A percentile compares a stretch with the other conserved stretches of the same genome.
Evolutionary conservation across 1,139 yeast species (phyloP).

Genomic region (Geotrichum histeridarum): DNA sequence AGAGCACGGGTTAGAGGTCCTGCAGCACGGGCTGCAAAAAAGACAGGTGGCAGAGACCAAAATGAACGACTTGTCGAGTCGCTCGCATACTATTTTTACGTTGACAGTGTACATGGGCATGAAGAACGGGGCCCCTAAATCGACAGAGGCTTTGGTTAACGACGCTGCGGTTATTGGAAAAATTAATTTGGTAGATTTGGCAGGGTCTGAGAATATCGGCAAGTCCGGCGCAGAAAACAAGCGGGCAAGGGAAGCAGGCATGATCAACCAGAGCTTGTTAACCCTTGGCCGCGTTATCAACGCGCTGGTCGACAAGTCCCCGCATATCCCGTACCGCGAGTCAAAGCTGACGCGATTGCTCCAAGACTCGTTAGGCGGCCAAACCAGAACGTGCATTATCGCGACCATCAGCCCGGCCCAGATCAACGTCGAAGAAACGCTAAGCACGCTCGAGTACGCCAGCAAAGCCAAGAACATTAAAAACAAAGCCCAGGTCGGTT

Average conservation of each 20-base stretch:
- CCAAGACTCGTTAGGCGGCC: conserved; percentile 81
- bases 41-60: conserved; percentile 65
- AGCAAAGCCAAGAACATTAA: conserved; percentile 69
- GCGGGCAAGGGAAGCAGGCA: conserved; percentile 83
- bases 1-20: conserved; percentile 41
- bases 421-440: conserved; percentile 68
- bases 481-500: conserved; percentile 65
- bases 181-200: conserved; percentile 78
- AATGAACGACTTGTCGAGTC: conserved; percentile 64
- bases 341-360: conserved; percentile 73
- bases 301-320: conserved; percentile 54
- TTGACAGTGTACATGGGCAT: conserved; percentile 46
- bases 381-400: conserved; percentile 70
- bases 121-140: conserved; percentile 39
- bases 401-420: conserved; percentile 82
- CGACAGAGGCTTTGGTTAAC: conserved; percentile 39
- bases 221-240: conserved; percentile 74
- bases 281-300: conserved; percentile 84
- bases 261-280: conserved; percentile 75
- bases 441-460: conserved; percentile 81
- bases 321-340: conserved; percentile 80
- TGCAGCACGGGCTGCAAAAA: conserved; percentile 49
- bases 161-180: conserved; percentile 45
- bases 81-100: conserved; percentile 73
- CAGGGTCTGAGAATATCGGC: conserved; percentile 79